Evolutionary conservation across 345 rosid genomes (phyloP), one percentile per base, ranked within the genome.

Genomic region (Eucalyptus camaldulensis): DNA sequence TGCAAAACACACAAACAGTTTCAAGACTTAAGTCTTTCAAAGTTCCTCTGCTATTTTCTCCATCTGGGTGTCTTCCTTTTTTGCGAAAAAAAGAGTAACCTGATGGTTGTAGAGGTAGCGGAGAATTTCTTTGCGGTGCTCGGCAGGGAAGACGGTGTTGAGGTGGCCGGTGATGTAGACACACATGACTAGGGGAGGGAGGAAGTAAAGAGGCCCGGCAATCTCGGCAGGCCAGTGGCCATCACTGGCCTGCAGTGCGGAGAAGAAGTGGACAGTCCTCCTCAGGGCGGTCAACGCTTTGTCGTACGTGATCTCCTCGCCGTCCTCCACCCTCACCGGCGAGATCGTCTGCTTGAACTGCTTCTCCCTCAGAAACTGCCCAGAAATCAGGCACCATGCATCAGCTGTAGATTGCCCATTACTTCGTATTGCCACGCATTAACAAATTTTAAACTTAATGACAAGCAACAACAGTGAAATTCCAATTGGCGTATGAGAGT

Each of bases 191-290:
- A 86, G 40, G 86, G 93, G 90, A 56, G 91, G 81, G 50, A 92
- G 90, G 91, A 89, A 92, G 87, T 87, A 92, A 47, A 90, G 67
- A 29, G 92, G 91, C 7, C 93, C 93, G 25, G 93, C 91, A 37
- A 85, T 91, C 89, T 92, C 92, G 6, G 93, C 93, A 12, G 93
- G 93, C 93, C 93, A 92, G 76, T 92, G 93, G 16, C 93, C 93
- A 6, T 92, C 92, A 8, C 86, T 85, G 33, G 93, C 90, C 56
- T 92, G 93, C 90, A 92, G 88, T 45, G 93, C 93, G 3, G 92
- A 90, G 88, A 89, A 92, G 90, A 90, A 92, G 69, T 54, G 88
- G 25, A 87, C 92, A 8, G 91, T 90, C 88, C 91, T 89, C 87
- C 54, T 88, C 80, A 92, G 81, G 3, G 92, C 43, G 13, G 90